Evolutionary conservation across 2,329 filamentous ascomycete genomes (phyloP), one percentile per base, ranked within the genome.

Genomic region (Aureobasidium sp.): DNA sequence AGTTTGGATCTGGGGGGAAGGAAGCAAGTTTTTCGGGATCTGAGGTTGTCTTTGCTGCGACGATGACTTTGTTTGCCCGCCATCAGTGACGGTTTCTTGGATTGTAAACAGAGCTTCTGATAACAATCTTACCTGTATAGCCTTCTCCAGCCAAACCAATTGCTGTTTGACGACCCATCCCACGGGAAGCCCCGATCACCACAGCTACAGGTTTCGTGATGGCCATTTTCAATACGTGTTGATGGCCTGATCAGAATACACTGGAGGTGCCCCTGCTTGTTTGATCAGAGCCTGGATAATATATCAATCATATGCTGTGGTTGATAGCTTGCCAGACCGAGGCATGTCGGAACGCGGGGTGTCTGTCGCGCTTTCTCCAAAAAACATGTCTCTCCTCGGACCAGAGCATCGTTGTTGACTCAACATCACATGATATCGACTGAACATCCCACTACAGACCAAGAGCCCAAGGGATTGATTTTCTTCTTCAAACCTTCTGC

Each of bases 141-240:
- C 84, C 85, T 64, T 85, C 80, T 66, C 77, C 83, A 8, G 89
- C 87, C 3, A 95, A 78, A 69, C 90, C 87, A 67, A 95, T 81
- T 60, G 90, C 89, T 40, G 94, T 78, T 71, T 94, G 89, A 42
- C 89, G 79, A 47, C 90, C 90, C 64, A 95, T 93, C 38, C 90
- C 90, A 63, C 90, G 78, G 0, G 88, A 92, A 2, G 87, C 68
- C n/a, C 69, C 69, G 5, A 71, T 65, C 9, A 71, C 67, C 33
- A 71, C 50, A 5, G 68, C 68, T 25, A 71, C 67, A 38, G 49
- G 17, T 29, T 38, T 53, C 29, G 33, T 53, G 33, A 9, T 50
- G 10, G 17, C 17, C 45, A 23, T 37, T 1, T 45, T 45, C 11
- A 6, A 19, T 27, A 29, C 2, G 9, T 47, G n/a, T n/a, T 13